These are phyloP conservation scores for Erigeron canadensis DNA, from an alignment of 129 eudicot genomes.

Conservation along the genomic window DNA sequence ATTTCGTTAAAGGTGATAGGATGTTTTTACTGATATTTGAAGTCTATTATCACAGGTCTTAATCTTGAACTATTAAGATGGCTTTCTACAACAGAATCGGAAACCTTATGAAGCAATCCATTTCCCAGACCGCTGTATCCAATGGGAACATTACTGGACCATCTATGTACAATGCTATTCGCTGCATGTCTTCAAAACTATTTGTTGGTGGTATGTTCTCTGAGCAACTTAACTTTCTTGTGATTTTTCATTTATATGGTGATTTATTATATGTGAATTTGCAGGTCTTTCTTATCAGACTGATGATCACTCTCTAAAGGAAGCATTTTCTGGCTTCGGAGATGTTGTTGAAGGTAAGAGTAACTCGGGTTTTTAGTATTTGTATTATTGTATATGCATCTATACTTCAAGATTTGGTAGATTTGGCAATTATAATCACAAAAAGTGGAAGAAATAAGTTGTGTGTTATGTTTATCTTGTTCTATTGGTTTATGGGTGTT, in stretches of 20 bases:
- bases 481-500: too few relatives aligned
- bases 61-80: conserved; percentile 33
- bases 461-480: too few relatives aligned
- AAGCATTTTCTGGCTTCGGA: conserved; percentile 27
- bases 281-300: conserved; percentile 40
- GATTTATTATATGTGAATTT: not conserved
- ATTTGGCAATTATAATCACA: too few relatives aligned
- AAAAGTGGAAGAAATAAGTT: too few relatives aligned
- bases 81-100: conserved; percentile 60
- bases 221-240: not conserved
- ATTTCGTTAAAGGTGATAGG: not conserved
- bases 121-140: conserved; percentile 34
- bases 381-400: too few relatives aligned
- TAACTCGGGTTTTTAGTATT: not conserved
- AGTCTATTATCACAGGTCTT: conserved; percentile 13
- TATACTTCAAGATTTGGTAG: too few relatives aligned
- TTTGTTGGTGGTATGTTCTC: conserved; percentile 64
- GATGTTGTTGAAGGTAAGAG: conserved; percentile 50
- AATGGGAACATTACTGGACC: conserved; percentile 9
- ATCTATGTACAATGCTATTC: conserved; percentile 54
- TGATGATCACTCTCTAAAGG: conserved; percentile 26
- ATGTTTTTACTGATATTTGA: not conserved
- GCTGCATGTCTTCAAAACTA: conserved; percentile 71
- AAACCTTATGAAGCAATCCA: conserved; percentile 45
- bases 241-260: not conserved